Conservation (phyloP, 1,284 basidiomycete species). For the Leccinum pseudoinsigne region DNA sequence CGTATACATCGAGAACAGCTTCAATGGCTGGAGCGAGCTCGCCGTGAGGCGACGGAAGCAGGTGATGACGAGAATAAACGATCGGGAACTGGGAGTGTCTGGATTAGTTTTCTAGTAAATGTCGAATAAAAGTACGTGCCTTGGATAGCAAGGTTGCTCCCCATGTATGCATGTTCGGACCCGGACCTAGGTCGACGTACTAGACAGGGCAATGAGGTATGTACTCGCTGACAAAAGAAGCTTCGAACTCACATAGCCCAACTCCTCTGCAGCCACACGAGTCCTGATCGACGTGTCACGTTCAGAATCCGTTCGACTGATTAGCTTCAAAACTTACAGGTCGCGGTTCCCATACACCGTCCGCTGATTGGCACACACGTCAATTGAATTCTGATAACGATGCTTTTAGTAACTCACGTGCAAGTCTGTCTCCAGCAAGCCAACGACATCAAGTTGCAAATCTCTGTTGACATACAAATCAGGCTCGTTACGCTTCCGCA, state of each 20-base stretch:
- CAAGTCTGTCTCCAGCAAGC: conserved; percentile 86
- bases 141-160: conserved; percentile 84
- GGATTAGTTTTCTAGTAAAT: conserved; percentile 3
- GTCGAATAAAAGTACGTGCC: conserved; percentile 34
- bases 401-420: conserved; percentile 52
- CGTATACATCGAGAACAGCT: conserved; percentile 84
- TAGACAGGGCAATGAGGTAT: conserved; percentile 30
- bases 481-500: not conserved
- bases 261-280: conserved; percentile 72
- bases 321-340: conserved; percentile 49
- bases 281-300: conserved; percentile 47
- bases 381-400: not conserved
- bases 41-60: conserved; percentile 85
- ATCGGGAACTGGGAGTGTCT: conserved; percentile 77
- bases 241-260: conserved; percentile 69
- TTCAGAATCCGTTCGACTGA: not conserved
- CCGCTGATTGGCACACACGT: conserved; percentile 46
- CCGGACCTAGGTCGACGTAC: conserved; percentile 84
- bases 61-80: conserved; percentile 85
- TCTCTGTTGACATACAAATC: conserved; percentile 45
- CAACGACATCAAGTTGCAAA: conserved; percentile 81
- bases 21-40: conserved; percentile 94
- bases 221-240: not conserved
- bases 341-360: conserved; percentile 91
- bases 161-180: conserved; percentile 92